These are phyloP conservation scores for Lepraria neglecta DNA, from an alignment of 495 filamentous ascomycete genomes.

Conservation along the genomic window DNA sequence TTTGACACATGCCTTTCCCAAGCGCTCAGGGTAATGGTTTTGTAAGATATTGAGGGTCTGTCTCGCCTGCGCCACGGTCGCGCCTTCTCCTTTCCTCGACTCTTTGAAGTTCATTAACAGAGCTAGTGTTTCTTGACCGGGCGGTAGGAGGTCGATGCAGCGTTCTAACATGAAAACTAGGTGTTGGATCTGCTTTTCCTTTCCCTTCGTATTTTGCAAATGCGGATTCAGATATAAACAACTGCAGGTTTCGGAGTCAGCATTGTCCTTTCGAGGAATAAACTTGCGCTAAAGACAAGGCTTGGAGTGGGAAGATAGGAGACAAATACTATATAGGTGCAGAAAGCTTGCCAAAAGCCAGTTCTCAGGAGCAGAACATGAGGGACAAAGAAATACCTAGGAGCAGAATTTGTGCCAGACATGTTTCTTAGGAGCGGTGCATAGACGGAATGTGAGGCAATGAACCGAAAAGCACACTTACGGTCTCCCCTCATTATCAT, in stretches of 20 bases:
- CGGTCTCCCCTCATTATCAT: constrained; percentile 72
- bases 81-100: constrained; percentile 66
- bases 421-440: too few relatives aligned
- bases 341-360: too few relatives aligned
- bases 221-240: constrained; percentile 86
- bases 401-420: too few relatives aligned
- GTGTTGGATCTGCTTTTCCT: constrained; percentile 86
- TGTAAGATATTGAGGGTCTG: constrained; percentile 83
- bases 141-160: constrained; percentile 76
- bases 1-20: constrained; percentile 78
- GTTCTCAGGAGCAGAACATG: too few relatives aligned
- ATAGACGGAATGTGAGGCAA: too few relatives aligned
- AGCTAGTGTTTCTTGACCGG: constrained; percentile 77
- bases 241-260: too few relatives aligned
- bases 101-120: constrained; percentile 87
- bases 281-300: too few relatives aligned
- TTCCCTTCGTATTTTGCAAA: constrained; percentile 84
- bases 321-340: too few relatives aligned
- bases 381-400: too few relatives aligned
- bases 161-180: constrained; percentile 93
- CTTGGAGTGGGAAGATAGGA: too few relatives aligned
- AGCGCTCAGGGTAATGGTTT: constrained; percentile 85
- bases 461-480: too few relatives aligned
- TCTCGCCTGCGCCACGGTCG: constrained; percentile 65
- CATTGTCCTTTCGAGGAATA: too few relatives aligned